phyloP scores from a whole-genome alignment of 768 basidiomycete species.

The Russula vinacea region DNA sequence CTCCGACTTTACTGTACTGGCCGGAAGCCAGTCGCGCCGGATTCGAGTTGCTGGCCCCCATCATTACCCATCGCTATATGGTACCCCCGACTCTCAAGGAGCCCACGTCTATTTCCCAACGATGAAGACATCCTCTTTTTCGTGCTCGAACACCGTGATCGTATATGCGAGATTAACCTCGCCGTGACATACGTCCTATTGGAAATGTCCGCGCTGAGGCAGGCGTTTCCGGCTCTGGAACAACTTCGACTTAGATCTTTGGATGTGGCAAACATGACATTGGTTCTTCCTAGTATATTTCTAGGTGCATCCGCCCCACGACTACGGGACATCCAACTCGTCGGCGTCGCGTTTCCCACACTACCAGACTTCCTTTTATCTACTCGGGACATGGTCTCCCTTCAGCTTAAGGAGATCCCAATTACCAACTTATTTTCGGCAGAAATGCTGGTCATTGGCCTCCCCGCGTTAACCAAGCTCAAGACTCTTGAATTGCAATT shows the following conservation, averaged over 20 bases:
- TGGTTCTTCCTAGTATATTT: neutral
- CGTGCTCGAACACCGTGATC: constrained; percentile 2
- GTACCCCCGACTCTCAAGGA: neutral
- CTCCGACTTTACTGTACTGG: constrained; percentile 11
- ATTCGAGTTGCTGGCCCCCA: neutral
- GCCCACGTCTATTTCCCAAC: neutral
- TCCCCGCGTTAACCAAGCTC: constrained; percentile 5
- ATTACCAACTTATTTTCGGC: constrained; percentile 1
- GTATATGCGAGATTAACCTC: constrained; percentile 13
- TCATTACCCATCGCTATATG: constrained; percentile 17
- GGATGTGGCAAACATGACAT: neutral
- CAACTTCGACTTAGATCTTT: neutral
- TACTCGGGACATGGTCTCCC: constrained; percentile 8
- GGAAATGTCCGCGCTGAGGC: neutral
- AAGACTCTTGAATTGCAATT: constrained; percentile 1
- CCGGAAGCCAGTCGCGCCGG: neutral
- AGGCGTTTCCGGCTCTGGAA: constrained; percentile 8
- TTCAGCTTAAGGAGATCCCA: constrained; percentile 5
- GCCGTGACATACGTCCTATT: neutral
- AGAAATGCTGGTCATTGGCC: neutral
- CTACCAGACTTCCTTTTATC: constrained; percentile 12
- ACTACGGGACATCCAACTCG: constrained; percentile 12
- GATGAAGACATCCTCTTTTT: constrained; percentile 2
- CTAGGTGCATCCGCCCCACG: constrained; percentile 9
- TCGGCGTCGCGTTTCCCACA: constrained; percentile 2